A percentile compares a stretch with the other conserved stretches of the same genome.
Conservation (phyloP, 2,329 filamentous ascomycete species). For the Beauveria scarabaeidicola region DNA sequence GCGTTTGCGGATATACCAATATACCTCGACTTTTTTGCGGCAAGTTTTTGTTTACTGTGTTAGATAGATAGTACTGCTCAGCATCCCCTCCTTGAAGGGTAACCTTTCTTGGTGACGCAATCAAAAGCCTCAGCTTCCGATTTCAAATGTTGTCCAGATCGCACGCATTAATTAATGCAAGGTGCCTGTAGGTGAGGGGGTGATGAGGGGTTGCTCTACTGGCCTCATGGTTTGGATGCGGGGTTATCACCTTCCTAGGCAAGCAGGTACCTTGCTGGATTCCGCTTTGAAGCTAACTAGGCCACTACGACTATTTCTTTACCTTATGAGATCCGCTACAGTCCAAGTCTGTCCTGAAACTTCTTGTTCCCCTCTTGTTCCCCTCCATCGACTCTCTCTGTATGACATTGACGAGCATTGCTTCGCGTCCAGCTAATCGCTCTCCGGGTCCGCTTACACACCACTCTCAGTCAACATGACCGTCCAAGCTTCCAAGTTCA, state of each 20-base stretch:
- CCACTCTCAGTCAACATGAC: slow-evolving; percentile 45
- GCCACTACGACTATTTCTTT: not conserved
- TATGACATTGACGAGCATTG: not conserved
- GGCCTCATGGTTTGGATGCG: not conserved
- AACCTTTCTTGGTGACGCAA: too few species aligned
- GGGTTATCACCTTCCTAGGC: not conserved
- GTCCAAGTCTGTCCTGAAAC: not conserved
- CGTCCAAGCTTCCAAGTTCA: slow-evolving; percentile 61
- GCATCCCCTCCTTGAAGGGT: too few species aligned
- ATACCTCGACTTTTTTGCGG: not conserved
- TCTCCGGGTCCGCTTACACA: slow-evolving; percentile 16
- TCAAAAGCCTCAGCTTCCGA: too few species aligned
- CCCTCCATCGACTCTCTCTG: not conserved
- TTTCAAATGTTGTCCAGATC: too few species aligned
- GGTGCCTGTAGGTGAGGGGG: not conserved
- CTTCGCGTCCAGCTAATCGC: not conserved
- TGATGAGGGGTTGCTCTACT: not conserved
- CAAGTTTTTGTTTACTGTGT: too few species aligned
- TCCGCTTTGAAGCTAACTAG: not conserved
- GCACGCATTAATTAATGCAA: not conserved
- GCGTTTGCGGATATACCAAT: slow-evolving; percentile 6
- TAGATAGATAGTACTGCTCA: too few species aligned
- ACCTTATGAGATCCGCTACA: slow-evolving; percentile 9
- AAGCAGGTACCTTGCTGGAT: slow-evolving; percentile 2
- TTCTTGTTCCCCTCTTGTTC: not conserved